Evolutionary conservation across 1,139 yeast species (phyloP), one percentile per base, ranked within the genome.

Genomic region (Hemisphaericaspora subhashii): DNA sequence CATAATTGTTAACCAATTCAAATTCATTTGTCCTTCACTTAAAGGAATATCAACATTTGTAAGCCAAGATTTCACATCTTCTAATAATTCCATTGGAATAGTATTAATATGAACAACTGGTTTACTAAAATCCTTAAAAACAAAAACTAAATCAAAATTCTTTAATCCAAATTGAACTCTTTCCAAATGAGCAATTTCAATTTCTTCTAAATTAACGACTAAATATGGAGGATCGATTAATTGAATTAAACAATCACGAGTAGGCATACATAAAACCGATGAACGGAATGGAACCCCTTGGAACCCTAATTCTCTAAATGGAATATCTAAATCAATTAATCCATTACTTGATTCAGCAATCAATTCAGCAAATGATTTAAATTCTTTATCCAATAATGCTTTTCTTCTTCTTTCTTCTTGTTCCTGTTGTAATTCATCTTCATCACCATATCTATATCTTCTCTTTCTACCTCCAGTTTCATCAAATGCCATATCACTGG

Each of bases 261-360:
- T 89, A 25, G 99, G 99, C 80, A 92, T 87, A 76, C 96, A 84
- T 56, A 86, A 81, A 17, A 92, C 97, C 14, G 95, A 86, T 7
- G 97, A 86, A 56, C 98, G 79, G 64, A 85, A 86, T 27, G 98
- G 98, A 15, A 92, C 98, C 76, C 98, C 99, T 51, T 83, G 88
- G 77, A 92, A 92, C 22, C 98, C 99, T 41, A 94, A 76, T 57
- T 94, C 98, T 59, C 97, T 79, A 69, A 92, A 88, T 34, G 99
- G 98, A 36, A 88, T 79, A 64, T 92, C 98, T 42, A 94, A 82
- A 52, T 90, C 96, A 30, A 90, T 72, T 49, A 81, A 64, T 22
- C 92, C 92, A 54, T 80, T 76, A 2, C 95, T 82, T 1, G 95
- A 86, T 51, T 88, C 96, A 6, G 96, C 83, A 53, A 92, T 90